phyloP scores from a whole-genome alignment of 352 stramenopile species.

The Globisporangium paddicum region DNA sequence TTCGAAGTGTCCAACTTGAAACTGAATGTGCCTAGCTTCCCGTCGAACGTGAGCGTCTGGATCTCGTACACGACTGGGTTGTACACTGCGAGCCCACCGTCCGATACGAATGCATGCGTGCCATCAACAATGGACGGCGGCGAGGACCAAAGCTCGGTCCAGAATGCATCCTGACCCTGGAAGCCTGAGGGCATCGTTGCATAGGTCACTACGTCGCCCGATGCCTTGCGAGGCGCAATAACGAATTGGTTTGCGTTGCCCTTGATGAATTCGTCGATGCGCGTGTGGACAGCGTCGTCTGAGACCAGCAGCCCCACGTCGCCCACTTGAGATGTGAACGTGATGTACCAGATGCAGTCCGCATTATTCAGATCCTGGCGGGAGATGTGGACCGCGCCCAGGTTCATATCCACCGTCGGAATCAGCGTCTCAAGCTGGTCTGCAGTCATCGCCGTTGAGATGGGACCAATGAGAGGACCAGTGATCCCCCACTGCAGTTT shows the following conservation, averaged over 20 bases:
- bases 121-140: constrained; percentile 76
- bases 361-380: constrained; percentile 37
- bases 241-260: constrained; percentile 94
- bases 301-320: constrained; percentile 69
- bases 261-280: constrained; percentile 89
- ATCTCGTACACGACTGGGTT: constrained; percentile 89
- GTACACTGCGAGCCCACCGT: constrained; percentile 90
- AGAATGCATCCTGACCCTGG: constrained; percentile 92
- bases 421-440: constrained; percentile 40
- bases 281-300: constrained; percentile 37
- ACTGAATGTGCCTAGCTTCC: constrained; percentile 51
- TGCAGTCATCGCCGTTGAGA: constrained; percentile 37
- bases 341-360: constrained; percentile 77
- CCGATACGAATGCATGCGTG: constrained; percentile 88
- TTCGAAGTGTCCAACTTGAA: constrained; percentile 76
- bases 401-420: constrained; percentile 16
- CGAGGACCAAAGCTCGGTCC: constrained; percentile 93
- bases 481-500: constrained; percentile 36
- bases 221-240: constrained; percentile 93
- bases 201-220: constrained; percentile 88
- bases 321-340: constrained; percentile 80
- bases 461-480: constrained; percentile 27
- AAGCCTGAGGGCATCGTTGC: constrained; percentile 70
- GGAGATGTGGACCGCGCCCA: constrained; percentile 64
- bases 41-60: constrained; percentile 81